Evolutionary conservation across 129 eudicot genomes (phyloP), one percentile per base, ranked within the genome.

Genomic region (Flaveria linearis): DNA sequence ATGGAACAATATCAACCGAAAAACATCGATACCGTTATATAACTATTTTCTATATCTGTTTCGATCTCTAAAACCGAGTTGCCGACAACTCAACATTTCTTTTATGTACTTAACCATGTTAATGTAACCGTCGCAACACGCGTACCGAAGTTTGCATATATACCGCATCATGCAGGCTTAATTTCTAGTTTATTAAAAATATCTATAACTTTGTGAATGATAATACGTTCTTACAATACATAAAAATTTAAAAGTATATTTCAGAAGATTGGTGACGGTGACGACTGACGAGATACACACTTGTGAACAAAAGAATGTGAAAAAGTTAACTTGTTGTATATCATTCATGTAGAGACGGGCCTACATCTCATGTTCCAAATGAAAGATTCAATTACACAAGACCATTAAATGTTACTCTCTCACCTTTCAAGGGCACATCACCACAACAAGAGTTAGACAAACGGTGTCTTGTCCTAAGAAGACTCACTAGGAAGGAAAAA

Each of bases 371-470:
- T 79, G 73, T 62, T 63, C 68, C 72, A 36, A 71, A 72, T 51
- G 67, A 50, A 71, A 50, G 63, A 39, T 62, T 64, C 36, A 71
- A 49, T 57, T 39, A 72, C 73, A 79, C 83, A 79, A 63, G 83
- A 72, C 72, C 77, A 62, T 36, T 72, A 72, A 72, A 71, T 39
- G 42, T 1, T 52, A 60, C 45, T 33, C 66, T 23, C 76, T 43
- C 25, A 69, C 60, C 62, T 78, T 30, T 36, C 53, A 46, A 47
- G 51, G 64, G 22, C 56, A 71, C 72, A 72, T 79, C 67, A 79
- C 56, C 45, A 70, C 55, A 69, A 68, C 17, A 80, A 28, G 80
- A 50, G 71, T 42, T 51, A 70, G 77, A 76, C 81, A 70, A 62
- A 51, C 64, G 45, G 72, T 76, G 66, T 70, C 74, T 76, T 62